phyloP scores from a whole-genome alignment of 2,329 filamentous ascomycete genomes.

The Trichoderma aggressivum region DNA sequence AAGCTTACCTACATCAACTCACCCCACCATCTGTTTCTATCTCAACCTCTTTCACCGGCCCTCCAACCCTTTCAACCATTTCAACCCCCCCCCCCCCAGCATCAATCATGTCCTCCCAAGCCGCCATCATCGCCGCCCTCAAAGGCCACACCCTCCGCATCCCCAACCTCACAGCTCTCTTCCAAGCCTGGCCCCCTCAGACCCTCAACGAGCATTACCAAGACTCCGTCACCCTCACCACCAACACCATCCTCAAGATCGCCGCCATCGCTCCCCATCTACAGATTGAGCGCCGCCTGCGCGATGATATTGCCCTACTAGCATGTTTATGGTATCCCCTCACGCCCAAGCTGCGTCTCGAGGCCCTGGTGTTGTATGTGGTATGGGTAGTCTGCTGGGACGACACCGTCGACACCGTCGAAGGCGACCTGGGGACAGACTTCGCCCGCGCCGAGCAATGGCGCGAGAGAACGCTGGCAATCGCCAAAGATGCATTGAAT shows the following conservation, averaged over 20 bases:
- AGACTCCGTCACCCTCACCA: conserved; percentile 23
- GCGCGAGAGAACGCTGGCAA: conserved; percentile 25
- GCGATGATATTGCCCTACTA: conserved; percentile 32
- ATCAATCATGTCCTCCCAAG: conserved; percentile 18
- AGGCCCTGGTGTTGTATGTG: conserved; percentile 26
- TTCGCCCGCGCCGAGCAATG: conserved; percentile 27
- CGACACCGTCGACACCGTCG: conserved; percentile 31
- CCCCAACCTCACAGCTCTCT: conserved; percentile 26
- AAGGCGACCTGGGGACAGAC: conserved; percentile 29
- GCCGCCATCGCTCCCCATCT: conserved; percentile 32
- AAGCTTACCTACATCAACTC: not conserved
- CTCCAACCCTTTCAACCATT: not conserved
- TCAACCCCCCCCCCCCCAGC: not conserved
- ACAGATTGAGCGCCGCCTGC: conserved; percentile 27
- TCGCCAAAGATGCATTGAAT: conserved; percentile 23
- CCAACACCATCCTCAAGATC: conserved; percentile 29
- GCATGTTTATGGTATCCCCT: conserved; percentile 26
- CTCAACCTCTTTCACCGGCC: not conserved
- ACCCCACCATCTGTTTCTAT: not conserved
- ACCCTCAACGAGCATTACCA: conserved; percentile 26
- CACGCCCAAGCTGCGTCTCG: conserved; percentile 21
- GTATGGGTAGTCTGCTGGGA: conserved; percentile 36
- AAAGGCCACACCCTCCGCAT: conserved; percentile 29
- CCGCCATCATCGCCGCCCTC: conserved; percentile 24
- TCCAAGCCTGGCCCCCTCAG: conserved; percentile 27